Evolutionary conservation across 306 rosid genomes (phyloP), one percentile per base, ranked within the genome.

Genomic region (Pueraria montana): DNA sequence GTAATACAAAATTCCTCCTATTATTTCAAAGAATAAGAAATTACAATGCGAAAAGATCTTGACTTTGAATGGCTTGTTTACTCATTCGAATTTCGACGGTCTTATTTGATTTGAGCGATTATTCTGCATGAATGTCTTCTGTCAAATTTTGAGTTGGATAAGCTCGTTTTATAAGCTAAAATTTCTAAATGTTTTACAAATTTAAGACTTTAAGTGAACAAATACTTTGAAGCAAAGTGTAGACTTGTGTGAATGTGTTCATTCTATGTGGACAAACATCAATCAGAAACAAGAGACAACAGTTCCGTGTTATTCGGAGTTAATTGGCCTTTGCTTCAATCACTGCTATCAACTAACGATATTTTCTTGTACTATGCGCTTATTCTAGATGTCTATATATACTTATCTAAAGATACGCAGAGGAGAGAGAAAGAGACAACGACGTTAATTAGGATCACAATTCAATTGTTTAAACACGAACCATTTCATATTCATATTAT

Each of bases 271-370:
- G 24, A 50, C 43, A 18, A 52, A 18, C 24, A 67, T 38, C 34
- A 1, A 63, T 11, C 20, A 30, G 40, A 27, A 26, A 63, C 12
- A 63, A 14, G 42, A 63, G 69, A 63, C 43, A 14, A 0, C 23
- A 14, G 34, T 59, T 72, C 27, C 30, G 75, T 62, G 46, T 63
- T 23, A 23, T 34, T 20, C 38, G 46, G 45, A 58, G 46, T 46
- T 30, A 63, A 30, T 74, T 63, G 21, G 56, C 8, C 45, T 30
- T 72, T 61, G 80, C 4, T 64, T 79, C 65, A 50, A 21, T 59
- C 42, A 59, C 36, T 42, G 12, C 3, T 42, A 43, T 66, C 8
- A 66, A 63, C 14, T 9, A 58, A 72, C 23, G 12, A 30, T 42
- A 17, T 30, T 30, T 30, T 48, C 23, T 81, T 72, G 20, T 71